Evolutionary conservation across 1,139 yeast species (phyloP), one percentile per base, ranked within the genome.

Genomic region (Meyerozyma elateridarum): DNA sequence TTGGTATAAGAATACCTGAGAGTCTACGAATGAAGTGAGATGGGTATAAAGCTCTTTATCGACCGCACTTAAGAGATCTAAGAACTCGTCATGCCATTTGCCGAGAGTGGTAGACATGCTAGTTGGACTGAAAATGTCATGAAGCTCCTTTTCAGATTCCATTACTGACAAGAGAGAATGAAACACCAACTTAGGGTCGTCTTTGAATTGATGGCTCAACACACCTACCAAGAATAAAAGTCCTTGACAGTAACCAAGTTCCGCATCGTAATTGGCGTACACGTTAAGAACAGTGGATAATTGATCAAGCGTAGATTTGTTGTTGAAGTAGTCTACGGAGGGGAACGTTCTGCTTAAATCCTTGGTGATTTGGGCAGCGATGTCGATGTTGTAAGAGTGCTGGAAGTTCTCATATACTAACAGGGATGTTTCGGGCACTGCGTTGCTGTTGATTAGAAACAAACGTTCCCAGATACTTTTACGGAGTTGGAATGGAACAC

Each of bases 161-260:
- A 79, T 76, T 25, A 79, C 62, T 30, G 71, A 69, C 22, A 76
- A 73, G 38, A 80, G 59, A 11, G 74, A 67, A 56, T 67, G 81
- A 58, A 68, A 79, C 24, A 65, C 79, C 55, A 61, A 62, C 52
- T 52, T 63, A 39, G 49, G 45, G 38, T 71, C 69, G 38, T 64
- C 61, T 20, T 64, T 64, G 56, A 62, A 75, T 61, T 64, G 66
- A 52, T 76, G 68, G 39, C 74, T 63, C 33, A 79, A 56, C 6
- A 80, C 79, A 4, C 84, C 85, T 8, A 78, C 84, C 26, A 80
- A 56, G 47, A 80, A 80, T 18, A 81, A 70, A 19, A 80, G 57
- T 5, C 87, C 87, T 51, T 79, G 87, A 49, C 87, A 79, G 50
- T 79, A 79, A 6, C 87, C 87, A 40, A 79, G 73, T 44, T 79